Conservation (phyloP, 2,329 filamentous ascomycete genomes). For the Canariomyces notabilis region DNA sequence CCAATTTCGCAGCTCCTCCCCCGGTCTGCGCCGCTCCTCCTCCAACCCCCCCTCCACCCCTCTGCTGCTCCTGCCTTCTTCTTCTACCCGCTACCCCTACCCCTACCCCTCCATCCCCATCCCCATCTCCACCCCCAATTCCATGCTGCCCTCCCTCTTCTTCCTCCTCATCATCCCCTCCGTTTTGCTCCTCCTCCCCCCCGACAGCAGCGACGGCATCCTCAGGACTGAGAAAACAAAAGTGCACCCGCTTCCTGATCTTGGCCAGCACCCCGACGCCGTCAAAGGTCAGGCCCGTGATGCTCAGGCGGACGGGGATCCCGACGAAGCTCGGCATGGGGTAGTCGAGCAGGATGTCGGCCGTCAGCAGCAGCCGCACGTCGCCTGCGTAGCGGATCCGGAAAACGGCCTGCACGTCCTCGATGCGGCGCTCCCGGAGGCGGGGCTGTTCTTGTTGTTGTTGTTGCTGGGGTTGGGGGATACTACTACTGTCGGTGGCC, state of each 20-base stretch:
- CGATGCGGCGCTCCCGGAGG: constrained; percentile 68
- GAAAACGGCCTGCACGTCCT: constrained; percentile 90
- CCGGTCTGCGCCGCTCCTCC: constrained; percentile 19
- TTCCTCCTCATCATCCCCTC: constrained; percentile 33
- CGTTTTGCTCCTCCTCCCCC: constrained; percentile 33
- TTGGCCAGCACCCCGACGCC: constrained; percentile 89
- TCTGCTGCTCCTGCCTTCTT: not conserved
- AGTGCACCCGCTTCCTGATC: constrained; percentile 82
- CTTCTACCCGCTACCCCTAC: not conserved
- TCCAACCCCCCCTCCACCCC: constrained; percentile 13
- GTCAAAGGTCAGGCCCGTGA: constrained; percentile 92
- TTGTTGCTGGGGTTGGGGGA: constrained; percentile 19
- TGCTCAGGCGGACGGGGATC: constrained; percentile 88
- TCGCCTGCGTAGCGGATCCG: constrained; percentile 86
- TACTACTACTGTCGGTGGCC: not conserved
- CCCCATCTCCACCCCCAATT: not conserved
- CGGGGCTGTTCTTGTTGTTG: constrained; percentile 25
- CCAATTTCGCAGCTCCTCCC: constrained; percentile 41
- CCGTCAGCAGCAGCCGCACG: constrained; percentile 80
- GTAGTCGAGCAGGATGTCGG: constrained; percentile 94
- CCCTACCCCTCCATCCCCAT: not conserved
- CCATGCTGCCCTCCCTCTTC: constrained; percentile 31
- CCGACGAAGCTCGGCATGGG: constrained; percentile 98
- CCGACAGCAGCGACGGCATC: constrained; percentile 74
- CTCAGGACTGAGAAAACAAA: constrained; percentile 90